phyloP scores from a whole-genome alignment of 2,329 filamentous ascomycete genomes.

The Claviceps spartinae region DNA sequence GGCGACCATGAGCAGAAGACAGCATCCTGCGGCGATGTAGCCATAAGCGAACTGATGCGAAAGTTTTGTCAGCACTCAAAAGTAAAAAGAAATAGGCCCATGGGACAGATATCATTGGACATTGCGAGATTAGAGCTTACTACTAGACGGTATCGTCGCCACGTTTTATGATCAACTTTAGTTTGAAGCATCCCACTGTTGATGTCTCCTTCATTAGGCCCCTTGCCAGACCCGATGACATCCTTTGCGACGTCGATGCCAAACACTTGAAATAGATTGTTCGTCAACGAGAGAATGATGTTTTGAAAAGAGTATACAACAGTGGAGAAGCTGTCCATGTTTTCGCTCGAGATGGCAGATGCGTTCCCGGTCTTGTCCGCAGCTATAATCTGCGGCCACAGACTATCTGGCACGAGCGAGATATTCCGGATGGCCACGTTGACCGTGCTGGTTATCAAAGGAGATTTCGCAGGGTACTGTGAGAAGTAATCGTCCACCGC shows the following conservation, averaged over 20 bases:
- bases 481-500: background rate
- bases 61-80: background rate
- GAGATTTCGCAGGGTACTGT: background rate
- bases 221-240: constrained; percentile 1
- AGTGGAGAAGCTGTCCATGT: background rate
- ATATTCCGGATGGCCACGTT: background rate
- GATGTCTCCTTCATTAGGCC: background rate
- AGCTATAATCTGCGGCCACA: background rate
- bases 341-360: background rate
- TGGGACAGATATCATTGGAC: no score
- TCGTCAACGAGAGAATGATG: constrained; percentile 13
- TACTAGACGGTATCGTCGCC: constrained; percentile 15
- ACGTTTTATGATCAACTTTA: constrained; percentile 9
- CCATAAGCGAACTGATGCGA: constrained; percentile 20
- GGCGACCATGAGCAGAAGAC: constrained; percentile 18
- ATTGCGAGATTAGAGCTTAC: constrained; percentile 11
- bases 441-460: background rate
- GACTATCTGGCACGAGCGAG: background rate
- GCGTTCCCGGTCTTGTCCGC: background rate
- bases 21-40: constrained; percentile 19
- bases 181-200: constrained; percentile 3
- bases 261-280: constrained; percentile 18
- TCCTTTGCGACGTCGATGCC: constrained; percentile 16
- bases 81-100: background rate
- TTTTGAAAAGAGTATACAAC: constrained; percentile 6